A percentile compares a stretch with the other conserved stretches of the same genome.
Evolutionary conservation across 2,329 filamentous ascomycete species (phyloP).

Genomic region (Cryphonectria parasitica): DNA sequence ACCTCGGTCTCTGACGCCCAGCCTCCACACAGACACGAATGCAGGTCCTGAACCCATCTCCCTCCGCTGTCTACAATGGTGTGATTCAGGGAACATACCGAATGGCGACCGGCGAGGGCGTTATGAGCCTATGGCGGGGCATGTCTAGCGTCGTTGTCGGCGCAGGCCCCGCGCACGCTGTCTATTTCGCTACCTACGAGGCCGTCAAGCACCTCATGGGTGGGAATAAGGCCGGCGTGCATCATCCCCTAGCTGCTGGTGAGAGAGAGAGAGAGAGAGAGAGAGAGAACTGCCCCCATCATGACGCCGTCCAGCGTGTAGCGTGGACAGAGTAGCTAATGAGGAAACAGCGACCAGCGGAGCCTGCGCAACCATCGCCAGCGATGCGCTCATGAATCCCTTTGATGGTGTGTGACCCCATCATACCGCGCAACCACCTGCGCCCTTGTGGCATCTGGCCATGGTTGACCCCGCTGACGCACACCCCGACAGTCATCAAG

Average conservation of each 20-base stretch:
- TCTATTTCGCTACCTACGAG: constrained; percentile 98
- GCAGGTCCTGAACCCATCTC: constrained; percentile 89
- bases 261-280: constrained; percentile 38
- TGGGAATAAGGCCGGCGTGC: constrained; percentile 82
- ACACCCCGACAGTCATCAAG: constrained; percentile 78
- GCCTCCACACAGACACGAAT: constrained; percentile 76
- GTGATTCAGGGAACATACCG: constrained; percentile 91
- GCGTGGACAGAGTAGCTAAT: constrained; percentile 4
- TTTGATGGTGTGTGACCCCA: constrained; percentile 76
- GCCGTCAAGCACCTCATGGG: constrained; percentile 95
- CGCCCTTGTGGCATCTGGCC: not conserved
- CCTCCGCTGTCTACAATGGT: constrained; percentile 82
- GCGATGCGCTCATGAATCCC: constrained; percentile 98
- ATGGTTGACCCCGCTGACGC: constrained; percentile 15
- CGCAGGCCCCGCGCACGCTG: constrained; percentile 96
- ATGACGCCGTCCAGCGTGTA: not conserved
- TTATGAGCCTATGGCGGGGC: constrained; percentile 92
- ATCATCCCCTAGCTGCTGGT: constrained; percentile 94
- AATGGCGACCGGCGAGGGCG: constrained; percentile 87
- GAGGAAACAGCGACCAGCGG: constrained; percentile 75
- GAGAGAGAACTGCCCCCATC: not conserved
- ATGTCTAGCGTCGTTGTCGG: constrained; percentile 96
- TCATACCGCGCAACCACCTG: not conserved
- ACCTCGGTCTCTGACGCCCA: constrained; percentile 11
- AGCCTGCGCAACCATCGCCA: constrained; percentile 93